phyloP scores from a whole-genome alignment of 805 yeast genomes.

The Barnettozyma wickerhamii region DNA sequence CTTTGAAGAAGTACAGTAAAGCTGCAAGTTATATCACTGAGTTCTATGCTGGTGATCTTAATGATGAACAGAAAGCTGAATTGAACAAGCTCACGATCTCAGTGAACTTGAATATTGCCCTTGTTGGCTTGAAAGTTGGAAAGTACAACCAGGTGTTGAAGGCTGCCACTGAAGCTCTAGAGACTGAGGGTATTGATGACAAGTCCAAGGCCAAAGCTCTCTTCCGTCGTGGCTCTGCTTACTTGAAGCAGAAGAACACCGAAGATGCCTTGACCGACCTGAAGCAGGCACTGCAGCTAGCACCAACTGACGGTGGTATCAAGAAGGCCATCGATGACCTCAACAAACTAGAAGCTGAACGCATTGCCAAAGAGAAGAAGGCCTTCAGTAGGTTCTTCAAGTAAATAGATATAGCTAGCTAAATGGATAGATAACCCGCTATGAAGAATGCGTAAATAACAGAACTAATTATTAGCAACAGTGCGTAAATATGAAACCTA shows the following conservation, averaged over 20 bases:
- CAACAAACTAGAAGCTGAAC: constrained; percentile 44
- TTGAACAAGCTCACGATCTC: constrained; percentile 57
- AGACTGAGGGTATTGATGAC: constrained; percentile 48
- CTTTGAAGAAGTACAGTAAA: constrained; percentile 68
- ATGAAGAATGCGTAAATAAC: constrained; percentile 9
- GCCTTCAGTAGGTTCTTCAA: constrained; percentile 68
- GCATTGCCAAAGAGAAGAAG: constrained; percentile 65
- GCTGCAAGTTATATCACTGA: constrained; percentile 66
- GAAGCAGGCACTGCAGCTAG: constrained; percentile 55
- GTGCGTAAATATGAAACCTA: too few relatives aligned
- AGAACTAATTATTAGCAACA: constrained; percentile 1
- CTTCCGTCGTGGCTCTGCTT: constrained; percentile 81
- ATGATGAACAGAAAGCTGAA: constrained; percentile 46
- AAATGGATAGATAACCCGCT: too few relatives aligned
- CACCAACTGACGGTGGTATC: constrained; percentile 74
- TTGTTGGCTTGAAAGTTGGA: constrained; percentile 63
- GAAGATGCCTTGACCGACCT: constrained; percentile 67
- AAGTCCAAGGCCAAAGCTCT: constrained; percentile 78
- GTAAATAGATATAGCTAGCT: constrained; percentile 14
- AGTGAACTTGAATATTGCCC: constrained; percentile 65
- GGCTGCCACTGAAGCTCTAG: constrained; percentile 65
- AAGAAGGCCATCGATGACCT: constrained; percentile 59
- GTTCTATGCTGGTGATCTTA: constrained; percentile 67
- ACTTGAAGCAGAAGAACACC: constrained; percentile 56
- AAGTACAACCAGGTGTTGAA: constrained; percentile 49